Evolutionary conservation across 148 eudicot species (phyloP), one percentile per base, ranked within the genome.

Genomic region (Cornus controversa): DNA sequence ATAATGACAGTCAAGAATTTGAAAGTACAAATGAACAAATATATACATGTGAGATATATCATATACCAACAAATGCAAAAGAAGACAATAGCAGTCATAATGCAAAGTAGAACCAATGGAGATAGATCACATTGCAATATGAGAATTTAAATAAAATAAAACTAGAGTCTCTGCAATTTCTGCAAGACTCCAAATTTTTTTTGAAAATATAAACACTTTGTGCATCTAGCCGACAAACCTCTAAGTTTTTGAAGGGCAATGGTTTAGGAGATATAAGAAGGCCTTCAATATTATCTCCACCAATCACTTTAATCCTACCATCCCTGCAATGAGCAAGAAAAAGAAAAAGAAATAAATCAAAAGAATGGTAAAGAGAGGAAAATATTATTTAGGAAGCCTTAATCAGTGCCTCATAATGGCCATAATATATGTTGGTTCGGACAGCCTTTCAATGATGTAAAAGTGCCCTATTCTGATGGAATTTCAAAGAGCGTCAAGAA

Each of bases 261-360:
- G 81, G 80, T 82, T 90, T 93, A 23, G 93, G 89, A 86, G 98
- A 89, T 77, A 83, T 84, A 70, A 96, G 86, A 79, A 93, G 94
- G 75, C 92, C 94, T 90, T 96, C 99, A 82, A 91, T 91, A 78
- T 91, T 89, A 76, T 90, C 87, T 69, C 94, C 89, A 16, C 98
- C 94, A 79, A 96, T 85, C 69, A 96, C 89, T 85, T 96, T 96
- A 77, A 96, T 96, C 89, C 93, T 85, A 78, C 99, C 99, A 86
- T 96, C 98, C 78, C 99, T 96, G 86, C 78, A 83, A 67, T 64
- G 80, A 69, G 57, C 68, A 40, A 84, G 8, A 80, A 23, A 84
- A 40, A 84, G 6, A 80, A 25, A 83, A 34, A 68, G 53, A 71
- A 74, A 70, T 26, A 13, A 66, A 14, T 69, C 15, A 58, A 69